Percentiles rank a stretch among this genome's conserved stretches.
These are phyloP conservation scores for Trichomonas tenax DNA, from an alignment of 208 protist species.

Conservation along the genomic window DNA sequence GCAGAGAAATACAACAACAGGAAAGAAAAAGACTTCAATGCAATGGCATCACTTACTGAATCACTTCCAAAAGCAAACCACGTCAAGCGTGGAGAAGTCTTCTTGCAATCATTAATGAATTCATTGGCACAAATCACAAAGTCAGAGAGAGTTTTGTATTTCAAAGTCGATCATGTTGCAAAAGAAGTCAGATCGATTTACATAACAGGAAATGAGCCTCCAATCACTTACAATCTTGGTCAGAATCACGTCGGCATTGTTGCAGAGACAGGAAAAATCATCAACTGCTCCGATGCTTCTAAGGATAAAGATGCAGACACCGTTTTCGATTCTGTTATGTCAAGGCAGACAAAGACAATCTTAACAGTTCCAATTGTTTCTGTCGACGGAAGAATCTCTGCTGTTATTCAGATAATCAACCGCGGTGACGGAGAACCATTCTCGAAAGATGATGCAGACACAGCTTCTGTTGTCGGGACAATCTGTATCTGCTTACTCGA, in stretches of 20 bases:
- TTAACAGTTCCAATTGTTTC: background rate
- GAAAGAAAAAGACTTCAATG: background rate
- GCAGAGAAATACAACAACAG: background rate
- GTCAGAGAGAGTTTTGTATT: background rate
- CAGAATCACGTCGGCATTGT: background rate
- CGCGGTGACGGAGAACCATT: background rate
- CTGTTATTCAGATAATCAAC: background rate
- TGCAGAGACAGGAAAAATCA: background rate
- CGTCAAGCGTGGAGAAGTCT: background rate
- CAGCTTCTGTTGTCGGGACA: background rate
- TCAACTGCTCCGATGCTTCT: background rate
- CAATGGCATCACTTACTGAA: background rate
- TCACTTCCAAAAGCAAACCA: background rate
- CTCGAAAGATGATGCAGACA: background rate
- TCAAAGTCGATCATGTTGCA: background rate
- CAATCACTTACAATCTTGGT: background rate
- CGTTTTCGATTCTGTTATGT: background rate
- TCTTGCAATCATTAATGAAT: background rate
- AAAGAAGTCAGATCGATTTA: background rate
- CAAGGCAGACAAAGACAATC: background rate
- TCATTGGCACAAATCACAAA: background rate
- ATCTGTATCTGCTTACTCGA: background rate
- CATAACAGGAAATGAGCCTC: background rate
- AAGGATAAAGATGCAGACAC: background rate
- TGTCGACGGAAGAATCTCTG: background rate